These are phyloP conservation scores for Cinchona pubescens DNA, from an alignment of 257 asterid species.

Conservation along the genomic window DNA sequence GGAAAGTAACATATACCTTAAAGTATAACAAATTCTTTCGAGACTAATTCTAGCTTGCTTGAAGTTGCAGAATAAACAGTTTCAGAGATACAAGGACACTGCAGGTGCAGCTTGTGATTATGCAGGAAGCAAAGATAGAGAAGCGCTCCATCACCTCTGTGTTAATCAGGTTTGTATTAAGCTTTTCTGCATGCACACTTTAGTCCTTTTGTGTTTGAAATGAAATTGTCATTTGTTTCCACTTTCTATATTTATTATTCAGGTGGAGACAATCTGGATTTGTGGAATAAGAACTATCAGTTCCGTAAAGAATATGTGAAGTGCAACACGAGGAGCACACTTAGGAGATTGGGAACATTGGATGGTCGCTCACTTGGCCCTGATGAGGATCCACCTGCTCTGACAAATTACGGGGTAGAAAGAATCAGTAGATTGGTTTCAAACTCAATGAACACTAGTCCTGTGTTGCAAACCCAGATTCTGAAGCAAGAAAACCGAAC, in stretches of 20 bases:
- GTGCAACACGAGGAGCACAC: conserved; percentile 61
- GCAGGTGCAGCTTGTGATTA: conserved; percentile 50
- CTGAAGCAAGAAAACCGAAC: conserved; percentile 36
- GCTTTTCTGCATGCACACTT: neutral
- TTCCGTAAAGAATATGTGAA: conserved; percentile 66
- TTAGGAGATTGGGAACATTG: conserved; percentile 78
- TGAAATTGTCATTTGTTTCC: neutral
- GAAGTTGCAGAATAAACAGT: conserved; percentile 61
- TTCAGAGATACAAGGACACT: conserved; percentile 59
- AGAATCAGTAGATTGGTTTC: conserved; percentile 37
- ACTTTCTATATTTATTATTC: conserved; percentile 5
- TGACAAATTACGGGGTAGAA: conserved; percentile 47
- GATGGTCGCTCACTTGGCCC: conserved; percentile 92
- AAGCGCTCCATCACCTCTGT: conserved; percentile 56
- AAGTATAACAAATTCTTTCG: neutral
- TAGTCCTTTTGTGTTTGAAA: conserved; percentile 6
- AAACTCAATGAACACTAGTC: conserved; percentile 26
- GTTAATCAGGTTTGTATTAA: conserved; percentile 42
- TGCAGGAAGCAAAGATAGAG: conserved; percentile 52
- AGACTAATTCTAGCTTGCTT: conserved; percentile 19
- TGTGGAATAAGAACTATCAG: conserved; percentile 64
- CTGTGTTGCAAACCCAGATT: conserved; percentile 29
- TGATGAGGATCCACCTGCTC: conserved; percentile 58
- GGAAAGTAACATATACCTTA: neutral
- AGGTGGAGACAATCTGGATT: conserved; percentile 73